Conservation (phyloP, 1,284 basidiomycete species). For the Puccinia triticina region DNA sequence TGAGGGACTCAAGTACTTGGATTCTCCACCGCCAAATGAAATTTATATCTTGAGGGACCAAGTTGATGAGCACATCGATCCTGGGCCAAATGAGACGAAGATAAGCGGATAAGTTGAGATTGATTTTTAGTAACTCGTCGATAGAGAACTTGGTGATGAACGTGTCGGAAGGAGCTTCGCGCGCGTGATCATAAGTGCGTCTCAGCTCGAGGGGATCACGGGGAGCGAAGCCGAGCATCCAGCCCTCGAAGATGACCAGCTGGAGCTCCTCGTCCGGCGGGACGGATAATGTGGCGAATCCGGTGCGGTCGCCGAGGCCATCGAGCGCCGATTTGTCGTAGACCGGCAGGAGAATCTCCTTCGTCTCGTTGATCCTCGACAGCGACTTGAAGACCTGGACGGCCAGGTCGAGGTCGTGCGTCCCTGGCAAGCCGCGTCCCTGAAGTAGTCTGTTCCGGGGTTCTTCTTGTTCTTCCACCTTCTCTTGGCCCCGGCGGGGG, state of each 20-base stretch:
- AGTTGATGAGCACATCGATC: slow-evolving; percentile 29
- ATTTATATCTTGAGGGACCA: slow-evolving; percentile 35
- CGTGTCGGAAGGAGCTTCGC: neutral
- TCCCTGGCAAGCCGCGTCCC: slow-evolving; percentile 60
- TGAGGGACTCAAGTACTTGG: slow-evolving; percentile 11
- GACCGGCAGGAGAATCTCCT: slow-evolving; percentile 1
- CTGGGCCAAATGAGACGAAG: slow-evolving; percentile 9
- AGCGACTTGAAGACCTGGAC: slow-evolving; percentile 11
- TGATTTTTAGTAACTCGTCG: slow-evolving; percentile 26
- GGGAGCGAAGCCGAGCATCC: slow-evolving; percentile 46
- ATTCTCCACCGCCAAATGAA: slow-evolving; percentile 43
- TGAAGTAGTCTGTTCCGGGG: slow-evolving; percentile 57
- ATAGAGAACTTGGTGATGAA: slow-evolving; percentile 25
- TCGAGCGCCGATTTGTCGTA: slow-evolving; percentile 44
- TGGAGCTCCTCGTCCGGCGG: neutral
- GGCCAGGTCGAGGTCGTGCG: slow-evolving; percentile 57
- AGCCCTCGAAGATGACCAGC: slow-evolving; percentile 48
- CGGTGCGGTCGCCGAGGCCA: slow-evolving; percentile 34
- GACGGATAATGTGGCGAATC: neutral
- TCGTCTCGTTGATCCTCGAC: slow-evolving; percentile 19
- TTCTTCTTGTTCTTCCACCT: slow-evolving; percentile 47
- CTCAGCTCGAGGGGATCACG: neutral
- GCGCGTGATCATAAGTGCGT: slow-evolving; percentile 2
- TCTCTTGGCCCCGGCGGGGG: slow-evolving; percentile 17
- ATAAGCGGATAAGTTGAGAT: slow-evolving; percentile 26